phyloP scores from a whole-genome alignment of 176 grass and related monocot species.

The Triticum dicoccoides region DNA sequence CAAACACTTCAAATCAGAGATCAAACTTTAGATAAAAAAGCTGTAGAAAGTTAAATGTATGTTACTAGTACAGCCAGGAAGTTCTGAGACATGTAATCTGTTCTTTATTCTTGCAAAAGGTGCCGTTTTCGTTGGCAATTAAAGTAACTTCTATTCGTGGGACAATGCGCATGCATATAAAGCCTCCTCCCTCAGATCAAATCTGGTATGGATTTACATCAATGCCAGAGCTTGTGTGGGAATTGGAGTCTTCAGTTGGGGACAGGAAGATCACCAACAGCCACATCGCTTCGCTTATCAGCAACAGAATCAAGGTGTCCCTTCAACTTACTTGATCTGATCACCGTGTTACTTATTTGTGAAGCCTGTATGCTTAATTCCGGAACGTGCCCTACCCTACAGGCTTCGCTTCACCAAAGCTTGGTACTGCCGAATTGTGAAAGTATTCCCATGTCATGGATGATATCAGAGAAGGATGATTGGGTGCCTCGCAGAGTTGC shows the following conservation, averaged over 20 bases:
- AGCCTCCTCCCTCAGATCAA: conserved; percentile 66
- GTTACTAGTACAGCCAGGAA: neutral
- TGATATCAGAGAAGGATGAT: conserved; percentile 78
- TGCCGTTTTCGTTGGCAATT: conserved; percentile 68
- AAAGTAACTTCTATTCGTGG: conserved; percentile 57
- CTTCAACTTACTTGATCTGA: conserved; percentile 11
- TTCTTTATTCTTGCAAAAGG: conserved; percentile 53
- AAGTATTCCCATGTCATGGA: conserved; percentile 62
- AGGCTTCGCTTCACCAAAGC: conserved; percentile 56
- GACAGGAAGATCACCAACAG: conserved; percentile 75
- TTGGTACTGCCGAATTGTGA: conserved; percentile 84
- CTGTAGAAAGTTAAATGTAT: neutral
- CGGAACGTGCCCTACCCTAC: conserved; percentile 17
- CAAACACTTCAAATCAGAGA: neutral
- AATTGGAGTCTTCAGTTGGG: conserved; percentile 70
- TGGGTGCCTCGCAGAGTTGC: conserved; percentile 70
- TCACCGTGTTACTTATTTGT: neutral
- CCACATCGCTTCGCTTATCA: conserved; percentile 58
- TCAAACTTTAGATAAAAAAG: neutral
- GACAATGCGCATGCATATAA: conserved; percentile 69
- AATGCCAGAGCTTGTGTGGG: conserved; percentile 80
- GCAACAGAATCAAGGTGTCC: conserved; percentile 73
- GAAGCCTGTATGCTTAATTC: neutral
- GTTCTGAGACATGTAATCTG: neutral
- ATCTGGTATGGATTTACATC: conserved; percentile 78